Base-by-base conservation (phyloP, 139 green algal genomes). In the Chlamydomonas asymmetrica region DNA sequence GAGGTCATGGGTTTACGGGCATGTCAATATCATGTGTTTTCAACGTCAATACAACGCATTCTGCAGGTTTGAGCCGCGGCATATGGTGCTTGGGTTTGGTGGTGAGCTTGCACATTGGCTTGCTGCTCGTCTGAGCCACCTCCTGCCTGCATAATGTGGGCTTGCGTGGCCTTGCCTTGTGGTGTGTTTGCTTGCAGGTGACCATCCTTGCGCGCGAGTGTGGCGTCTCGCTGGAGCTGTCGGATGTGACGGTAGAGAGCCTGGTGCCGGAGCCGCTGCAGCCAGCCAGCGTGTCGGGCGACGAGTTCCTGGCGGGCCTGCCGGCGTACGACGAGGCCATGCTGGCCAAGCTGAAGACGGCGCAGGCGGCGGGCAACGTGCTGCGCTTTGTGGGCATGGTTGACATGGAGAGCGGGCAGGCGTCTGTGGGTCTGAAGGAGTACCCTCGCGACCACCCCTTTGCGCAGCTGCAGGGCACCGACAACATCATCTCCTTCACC, bases 401-500 rank as follows among this genome's bases (percentile, higher is more conserved):
- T 29, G 96, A 99, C 78, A 80, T 90, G 10, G 75, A 84, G 72
- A 65, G 34, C 25, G 73, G 80, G n/a, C 88, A 82, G 62, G 94
- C 93, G 39, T 87, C 77, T 35, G 96, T 99, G 66, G 92, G 97
- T 87, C 85, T 99, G 76, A 72, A 84, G 50, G 70, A 83, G 6
- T 98, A 97, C 81, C 88, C 96, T 9, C 89, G 86, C 54, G 81
- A 65, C 34, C 95, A 98, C 72, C 82, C 95, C 22, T 98, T 98
- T 75, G 90, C 92, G 1, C 84, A 94, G 82, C 89, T 98, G 27
- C 74, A 71, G 25, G 94, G 93, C 63, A 89, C 73, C 59, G 93
- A 97, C 86, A 97, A 97, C 88, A 97, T 97, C 88, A 97, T 97
- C 63, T 85, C 92, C 9, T 97, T 97, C 83, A 94, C 86, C 40